A percentile compares a stretch with the other conserved stretches of the same genome.
These are phyloP conservation scores for Hansenula lynferdii DNA, from an alignment of 1,139 yeast species.

Conservation along the genomic window DNA sequence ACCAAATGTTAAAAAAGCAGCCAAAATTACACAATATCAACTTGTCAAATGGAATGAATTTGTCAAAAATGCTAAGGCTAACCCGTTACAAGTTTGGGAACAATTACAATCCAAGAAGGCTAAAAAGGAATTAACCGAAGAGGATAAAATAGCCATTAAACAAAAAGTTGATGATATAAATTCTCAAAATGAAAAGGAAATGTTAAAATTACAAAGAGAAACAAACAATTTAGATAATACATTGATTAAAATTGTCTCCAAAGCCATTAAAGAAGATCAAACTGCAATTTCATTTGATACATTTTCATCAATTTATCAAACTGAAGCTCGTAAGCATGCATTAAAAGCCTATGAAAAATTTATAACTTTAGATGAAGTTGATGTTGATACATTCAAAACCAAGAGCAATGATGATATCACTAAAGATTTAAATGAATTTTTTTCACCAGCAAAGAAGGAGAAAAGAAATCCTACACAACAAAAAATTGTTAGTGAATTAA, in stretches of 20 bases:
- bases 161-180: constrained; percentile 24
- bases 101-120: constrained; percentile 32
- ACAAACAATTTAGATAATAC: constrained; percentile 2
- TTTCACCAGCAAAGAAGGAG: constrained; percentile 7
- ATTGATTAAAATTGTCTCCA: background rate
- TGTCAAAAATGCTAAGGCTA: constrained; percentile 43
- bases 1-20: constrained; percentile 66
- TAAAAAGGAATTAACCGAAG: constrained; percentile 16
- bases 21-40: constrained; percentile 66
- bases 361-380: constrained; percentile 11
- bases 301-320: constrained; percentile 6
- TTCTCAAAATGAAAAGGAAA: constrained; percentile 22
- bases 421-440: background rate
- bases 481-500: constrained; percentile 15
- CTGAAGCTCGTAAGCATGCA: constrained; percentile 19
- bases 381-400: constrained; percentile 10
- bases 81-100: constrained; percentile 56
- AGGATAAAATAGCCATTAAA: constrained; percentile 21
- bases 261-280: constrained; percentile 14
- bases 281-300: constrained; percentile 11
- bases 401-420: background rate
- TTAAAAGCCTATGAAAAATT: constrained; percentile 15
- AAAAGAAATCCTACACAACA: constrained; percentile 13
- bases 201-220: constrained; percentile 22
- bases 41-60: constrained; percentile 71